Base-by-base conservation (phyloP, 2,329 filamentous ascomycete species). In the Colletotrichum truncatum region DNA sequence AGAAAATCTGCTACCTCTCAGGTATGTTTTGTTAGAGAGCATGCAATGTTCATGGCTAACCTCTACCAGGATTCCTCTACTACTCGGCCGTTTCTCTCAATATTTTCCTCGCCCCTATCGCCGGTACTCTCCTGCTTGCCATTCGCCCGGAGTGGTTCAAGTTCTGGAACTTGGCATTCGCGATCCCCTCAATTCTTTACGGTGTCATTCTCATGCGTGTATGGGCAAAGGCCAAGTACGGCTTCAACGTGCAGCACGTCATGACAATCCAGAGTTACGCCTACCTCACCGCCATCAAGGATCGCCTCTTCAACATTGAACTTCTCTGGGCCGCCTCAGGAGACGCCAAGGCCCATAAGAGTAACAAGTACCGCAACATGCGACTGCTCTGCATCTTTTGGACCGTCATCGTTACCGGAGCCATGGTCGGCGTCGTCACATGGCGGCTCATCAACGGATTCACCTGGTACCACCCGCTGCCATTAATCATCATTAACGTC, bases 91-190 rank as follows among this genome's bases (percentile, higher is more conserved):
- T 78, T 39, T 77, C 78, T 8, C 71, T 79, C 21, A 74, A 73
- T 51, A 79, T 80, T 64, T 81, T 81, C 73, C 74, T 80, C 66
- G 76, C 75, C 6, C 77, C 78, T 6, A 71, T 80, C 46, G 77
- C 78, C 6, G 79, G 78, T 12, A 78, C 77, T 7, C 70, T 80
- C 1, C 74, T 81, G n/a, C 72, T 81, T 11, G 76, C 77, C 70
- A 68, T 76, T 49, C 75, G 78, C 2, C 78, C 79, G 1, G 70
- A 79, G 30, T 79, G 75, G 72, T 79, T 81, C 70, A 77, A 77
- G 67, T 81, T 78, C 70, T 81, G 79, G 73, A 81, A 80, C 70
- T 72, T 81, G n/a, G 77, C 78, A 5, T 81, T 81, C 61, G 79
- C 78, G 16, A 71, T 80, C 7, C 79, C 79, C 1, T 79, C 75